Conservation (phyloP, 1,139 yeast species). For the Saccharomyces hybrid region DNA sequence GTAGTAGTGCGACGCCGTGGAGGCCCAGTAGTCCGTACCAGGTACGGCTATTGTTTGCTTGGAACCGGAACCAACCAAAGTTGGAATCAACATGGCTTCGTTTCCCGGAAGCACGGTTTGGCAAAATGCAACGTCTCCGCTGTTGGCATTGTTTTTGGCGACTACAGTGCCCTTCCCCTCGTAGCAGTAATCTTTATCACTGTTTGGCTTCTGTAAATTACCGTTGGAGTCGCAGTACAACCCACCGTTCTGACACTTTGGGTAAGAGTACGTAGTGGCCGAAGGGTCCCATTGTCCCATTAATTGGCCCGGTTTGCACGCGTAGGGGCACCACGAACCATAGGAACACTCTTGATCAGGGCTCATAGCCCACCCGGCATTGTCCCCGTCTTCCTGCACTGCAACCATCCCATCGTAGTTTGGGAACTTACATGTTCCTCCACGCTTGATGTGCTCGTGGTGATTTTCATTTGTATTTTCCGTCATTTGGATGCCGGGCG, state of each 20-base stretch:
- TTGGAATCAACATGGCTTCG: conserved; percentile 90
- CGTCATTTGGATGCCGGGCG: conserved; percentile 5
- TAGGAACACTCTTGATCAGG: conserved; percentile 66
- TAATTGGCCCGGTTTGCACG: conserved; percentile 77
- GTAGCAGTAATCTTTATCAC: conserved; percentile 55
- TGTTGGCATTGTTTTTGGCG: conserved; percentile 48
- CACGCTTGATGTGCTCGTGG: conserved; percentile 20
- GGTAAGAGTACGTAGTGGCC: conserved; percentile 53
- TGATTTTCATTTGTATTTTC: conserved; percentile 3
- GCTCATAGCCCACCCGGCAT: conserved; percentile 87
- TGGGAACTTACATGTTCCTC: conserved; percentile 61
- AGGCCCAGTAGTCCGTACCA: conserved; percentile 63
- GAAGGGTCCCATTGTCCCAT: conserved; percentile 72
- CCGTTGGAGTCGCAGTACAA: conserved; percentile 69
- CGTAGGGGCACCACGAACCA: conserved; percentile 80
- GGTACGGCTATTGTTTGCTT: conserved; percentile 68
- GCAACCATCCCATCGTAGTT: conserved; percentile 55
- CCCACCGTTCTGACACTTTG: conserved; percentile 78
- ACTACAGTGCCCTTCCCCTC: conserved; percentile 68
- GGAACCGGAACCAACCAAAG: conserved; percentile 46
- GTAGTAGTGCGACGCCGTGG: conserved; percentile 83
- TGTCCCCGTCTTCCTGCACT: conserved; percentile 48
- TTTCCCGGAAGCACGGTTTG: conserved; percentile 92
- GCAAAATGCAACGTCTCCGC: conserved; percentile 65
- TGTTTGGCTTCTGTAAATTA: conserved; percentile 53